phyloP scores from a whole-genome alignment of 192 early-diverging fungal genomes.

The Physocladia obscura region DNA sequence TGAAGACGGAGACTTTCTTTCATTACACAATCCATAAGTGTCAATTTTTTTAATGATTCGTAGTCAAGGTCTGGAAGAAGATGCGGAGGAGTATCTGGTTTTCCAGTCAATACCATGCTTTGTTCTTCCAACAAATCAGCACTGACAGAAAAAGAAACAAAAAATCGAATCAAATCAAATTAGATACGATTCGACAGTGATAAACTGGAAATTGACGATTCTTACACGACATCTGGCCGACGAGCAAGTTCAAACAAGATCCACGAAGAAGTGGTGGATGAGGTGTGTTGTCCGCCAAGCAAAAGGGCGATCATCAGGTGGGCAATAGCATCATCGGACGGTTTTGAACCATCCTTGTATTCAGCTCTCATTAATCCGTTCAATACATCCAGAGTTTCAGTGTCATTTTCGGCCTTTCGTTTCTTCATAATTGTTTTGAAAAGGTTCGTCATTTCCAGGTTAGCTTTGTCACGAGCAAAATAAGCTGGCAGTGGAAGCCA shows the following conservation, averaged over 20 bases:
- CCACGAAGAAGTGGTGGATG: constrained; percentile 90
- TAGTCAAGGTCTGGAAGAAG: constrained; percentile 47
- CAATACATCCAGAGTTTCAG: constrained; percentile 66
- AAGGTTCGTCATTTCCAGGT: constrained; percentile 75
- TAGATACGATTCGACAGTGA: too few species aligned
- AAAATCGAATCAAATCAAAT: too few species aligned
- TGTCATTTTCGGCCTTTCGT: constrained; percentile 53
- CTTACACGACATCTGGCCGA: constrained; percentile 66
- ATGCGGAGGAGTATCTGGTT: constrained; percentile 49
- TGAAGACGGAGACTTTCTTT: constrained; percentile 92
- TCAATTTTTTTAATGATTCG: constrained; percentile 75
- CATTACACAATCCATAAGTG: constrained; percentile 76
- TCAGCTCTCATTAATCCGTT: constrained; percentile 77
- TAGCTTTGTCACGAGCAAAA: constrained; percentile 80
- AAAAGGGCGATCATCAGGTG: constrained; percentile 97
- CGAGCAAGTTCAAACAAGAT: constrained; percentile 82
- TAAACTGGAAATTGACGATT: constrained; percentile 10
- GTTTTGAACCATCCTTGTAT: constrained; percentile 82
- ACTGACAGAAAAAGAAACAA: too few species aligned
- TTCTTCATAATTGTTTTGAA: constrained; percentile 81
- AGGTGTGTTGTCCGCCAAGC: constrained; percentile 98
- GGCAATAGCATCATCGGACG: constrained; percentile 82
- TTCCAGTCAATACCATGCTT: constrained; percentile 53
- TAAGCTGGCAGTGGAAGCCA: constrained; percentile 89
- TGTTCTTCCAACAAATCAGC: constrained; percentile 72